Conservation (phyloP, 2,329 filamentous ascomycete genomes). For the Neofusicoccum sp. region DNA sequence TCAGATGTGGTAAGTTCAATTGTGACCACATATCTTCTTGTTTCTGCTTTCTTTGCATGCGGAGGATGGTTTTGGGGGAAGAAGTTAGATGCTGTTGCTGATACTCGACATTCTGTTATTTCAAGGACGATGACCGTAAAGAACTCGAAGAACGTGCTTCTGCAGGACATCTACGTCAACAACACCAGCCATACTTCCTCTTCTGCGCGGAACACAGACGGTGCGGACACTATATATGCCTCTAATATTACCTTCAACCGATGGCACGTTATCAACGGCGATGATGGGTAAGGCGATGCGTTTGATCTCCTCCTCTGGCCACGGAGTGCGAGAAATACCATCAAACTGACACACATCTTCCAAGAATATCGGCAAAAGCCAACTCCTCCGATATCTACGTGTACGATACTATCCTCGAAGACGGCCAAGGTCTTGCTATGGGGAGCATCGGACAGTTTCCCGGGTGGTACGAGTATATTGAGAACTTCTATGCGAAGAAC, state of each 20-base stretch:
- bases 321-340: too few species aligned
- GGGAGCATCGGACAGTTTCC: conserved; percentile 59
- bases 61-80: too few species aligned
- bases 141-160: conserved; percentile 45
- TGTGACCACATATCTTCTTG: neutral
- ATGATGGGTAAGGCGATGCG: conserved; percentile 18
- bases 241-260: conserved; percentile 46
- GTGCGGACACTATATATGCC: conserved; percentile 54
- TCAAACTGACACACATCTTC: conserved; percentile 53
- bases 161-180: conserved; percentile 55
- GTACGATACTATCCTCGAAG: conserved; percentile 49
- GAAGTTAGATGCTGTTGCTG: conserved; percentile 23
- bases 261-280: conserved; percentile 24
- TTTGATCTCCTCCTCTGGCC: too few species aligned
- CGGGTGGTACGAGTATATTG: conserved; percentile 48
- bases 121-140: conserved; percentile 49
- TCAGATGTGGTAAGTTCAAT: conserved; percentile 53
- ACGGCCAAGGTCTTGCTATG: conserved; percentile 55
- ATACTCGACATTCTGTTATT: conserved; percentile 28
- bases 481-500: conserved; percentile 25
- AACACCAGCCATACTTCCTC: conserved; percentile 39
- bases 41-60: neutral
- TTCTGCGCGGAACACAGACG: conserved; percentile 41
- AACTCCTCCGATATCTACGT: conserved; percentile 57
- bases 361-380: conserved; percentile 52